Base-by-base conservation (phyloP, 306 rosid species). In the Cucurbita maxima region DNA sequence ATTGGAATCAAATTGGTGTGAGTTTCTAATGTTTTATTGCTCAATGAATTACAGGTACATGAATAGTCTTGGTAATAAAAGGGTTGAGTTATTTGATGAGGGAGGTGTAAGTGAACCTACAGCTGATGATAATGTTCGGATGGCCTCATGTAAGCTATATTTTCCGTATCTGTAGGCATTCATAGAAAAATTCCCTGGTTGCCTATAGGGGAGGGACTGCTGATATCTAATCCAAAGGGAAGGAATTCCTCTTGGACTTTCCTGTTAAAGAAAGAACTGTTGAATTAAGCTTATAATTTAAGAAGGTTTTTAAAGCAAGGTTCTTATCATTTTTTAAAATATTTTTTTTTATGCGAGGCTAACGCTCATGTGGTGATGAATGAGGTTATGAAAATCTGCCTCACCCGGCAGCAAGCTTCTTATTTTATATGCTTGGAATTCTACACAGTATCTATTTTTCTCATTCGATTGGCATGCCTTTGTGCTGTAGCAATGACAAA, bases 31-130 rank as follows among this genome's bases (percentile, higher is more conserved):
- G 58, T 3, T 59, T 30, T 68, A 59, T 82, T 50, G 76, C 73
- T 82, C 75, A 77, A 78, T 82, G 73, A 76, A 78, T 74, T 80
- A 80, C 95, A 94, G 97, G 91, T 91, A 79, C 80, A 82, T 91
- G 92, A 95, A 79, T 75, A 88, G 89, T 76, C 85, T 89, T 78
- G 97, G 92, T 74, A 95, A 95, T 84, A 95, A 95, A 87, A 91
- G 84, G 75, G 79, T 91, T 67, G 99, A 95, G 73, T 96, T 91
- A 47, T 91, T 95, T 86, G 99, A 95, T 85, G 88, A 76, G 87
- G 98, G 96, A 78, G 97, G 97, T 75, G 83, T 78, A 66, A 84
- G 89, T 64, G 92, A 86, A 76, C 97, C 99, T 71, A 82, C 89
- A 41, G 95, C 92, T 52, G 96, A 86, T 75, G 96, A 82, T 34